Conservation (phyloP, 192 early-diverging fungal genomes). For the Spizellomyces punctatus region DNA sequence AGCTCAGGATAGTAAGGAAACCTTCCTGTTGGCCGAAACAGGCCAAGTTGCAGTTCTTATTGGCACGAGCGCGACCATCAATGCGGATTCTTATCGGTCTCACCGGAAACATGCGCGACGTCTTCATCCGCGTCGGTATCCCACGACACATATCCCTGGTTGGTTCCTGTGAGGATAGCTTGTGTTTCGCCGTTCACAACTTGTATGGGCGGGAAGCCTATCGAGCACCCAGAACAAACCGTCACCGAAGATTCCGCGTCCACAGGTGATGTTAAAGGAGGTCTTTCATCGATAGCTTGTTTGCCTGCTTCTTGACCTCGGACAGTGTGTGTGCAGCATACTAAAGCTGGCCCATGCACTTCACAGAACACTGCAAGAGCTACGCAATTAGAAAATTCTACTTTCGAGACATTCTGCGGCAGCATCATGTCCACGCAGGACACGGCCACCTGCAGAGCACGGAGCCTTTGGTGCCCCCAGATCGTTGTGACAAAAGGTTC, state of each 20-base stretch:
- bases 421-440: no score
- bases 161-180: no score
- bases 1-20: slow-evolving; percentile 16
- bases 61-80: background rate
- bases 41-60: background rate
- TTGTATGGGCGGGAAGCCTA: background rate
- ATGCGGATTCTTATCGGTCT: background rate
- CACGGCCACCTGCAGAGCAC: no score
- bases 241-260: background rate
- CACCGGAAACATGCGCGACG: background rate
- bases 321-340: slow-evolving; percentile 18
- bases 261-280: background rate
- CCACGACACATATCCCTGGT: slow-evolving; percentile 1
- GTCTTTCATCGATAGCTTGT: background rate
- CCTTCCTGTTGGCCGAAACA: background rate
- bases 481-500: no score
- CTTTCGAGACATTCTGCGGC: no score
- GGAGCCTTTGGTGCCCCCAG: no score
- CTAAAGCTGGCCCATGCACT: slow-evolving; percentile 22
- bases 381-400: background rate
- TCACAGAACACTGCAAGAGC: slow-evolving; percentile 20
- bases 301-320: background rate
- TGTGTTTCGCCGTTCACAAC: background rate
- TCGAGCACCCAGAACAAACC: background rate
- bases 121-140: background rate